Conservation (phyloP, 805 yeast species). For the Lachancea mirantina region DNA sequence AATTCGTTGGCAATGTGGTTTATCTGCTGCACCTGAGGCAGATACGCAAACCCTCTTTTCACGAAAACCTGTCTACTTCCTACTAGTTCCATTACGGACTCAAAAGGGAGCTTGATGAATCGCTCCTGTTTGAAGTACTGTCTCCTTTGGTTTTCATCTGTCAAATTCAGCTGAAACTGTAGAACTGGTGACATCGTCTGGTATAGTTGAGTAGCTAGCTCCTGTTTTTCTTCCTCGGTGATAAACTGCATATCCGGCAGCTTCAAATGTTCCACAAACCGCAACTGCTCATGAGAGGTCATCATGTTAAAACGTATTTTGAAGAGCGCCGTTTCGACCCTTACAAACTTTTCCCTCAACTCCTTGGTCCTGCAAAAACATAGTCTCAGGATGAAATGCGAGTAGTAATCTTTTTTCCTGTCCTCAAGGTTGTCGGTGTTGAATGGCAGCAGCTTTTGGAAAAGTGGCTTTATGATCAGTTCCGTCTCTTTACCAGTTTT, state of each 20-base stretch:
- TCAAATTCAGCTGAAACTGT: slow-evolving; percentile 31
- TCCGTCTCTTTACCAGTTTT: slow-evolving; percentile 61
- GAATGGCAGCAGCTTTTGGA: slow-evolving; percentile 57
- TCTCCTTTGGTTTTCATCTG: slow-evolving; percentile 40
- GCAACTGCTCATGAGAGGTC: slow-evolving; percentile 58
- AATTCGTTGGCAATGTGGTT: slow-evolving; percentile 66
- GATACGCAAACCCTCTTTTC: slow-evolving; percentile 66
- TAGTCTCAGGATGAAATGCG: slow-evolving; percentile 80
- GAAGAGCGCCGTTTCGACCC: slow-evolving; percentile 70
- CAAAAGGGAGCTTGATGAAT: slow-evolving; percentile 83
- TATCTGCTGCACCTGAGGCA: slow-evolving; percentile 76
- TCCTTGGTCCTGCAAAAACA: slow-evolving; percentile 89
- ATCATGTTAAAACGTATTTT: slow-evolving; percentile 61
- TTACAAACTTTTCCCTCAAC: slow-evolving; percentile 67
- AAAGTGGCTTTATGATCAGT: slow-evolving; percentile 52
- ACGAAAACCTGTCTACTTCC: slow-evolving; percentile 65
- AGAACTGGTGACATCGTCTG: slow-evolving; percentile 45
- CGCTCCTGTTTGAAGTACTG: slow-evolving; percentile 50
- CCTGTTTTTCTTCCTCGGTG: slow-evolving; percentile 49
- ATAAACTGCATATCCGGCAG: slow-evolving; percentile 65
- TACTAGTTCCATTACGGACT: slow-evolving; percentile 70
- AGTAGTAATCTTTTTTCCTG: slow-evolving; percentile 82
- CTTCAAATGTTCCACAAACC: slow-evolving; percentile 58
- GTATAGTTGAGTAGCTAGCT: slow-evolving; percentile 42
- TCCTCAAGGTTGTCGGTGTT: slow-evolving; percentile 43